Base-by-base conservation (phyloP, 2,329 filamentous ascomycete species). In the Talaromyces islandicus region DNA sequence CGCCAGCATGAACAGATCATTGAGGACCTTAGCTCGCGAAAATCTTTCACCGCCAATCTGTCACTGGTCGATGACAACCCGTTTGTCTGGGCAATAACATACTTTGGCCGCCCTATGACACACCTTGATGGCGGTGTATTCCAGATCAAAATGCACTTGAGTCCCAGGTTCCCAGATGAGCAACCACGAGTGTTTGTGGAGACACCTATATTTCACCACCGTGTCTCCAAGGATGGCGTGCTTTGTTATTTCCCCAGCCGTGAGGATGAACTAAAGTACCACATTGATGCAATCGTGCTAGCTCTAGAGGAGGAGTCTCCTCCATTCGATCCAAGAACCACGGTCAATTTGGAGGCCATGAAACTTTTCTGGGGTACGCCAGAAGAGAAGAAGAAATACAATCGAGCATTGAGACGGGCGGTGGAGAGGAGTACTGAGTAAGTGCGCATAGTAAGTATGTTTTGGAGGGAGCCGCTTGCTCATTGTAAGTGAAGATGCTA, bases 61-160 rank as follows among this genome's bases (percentile, higher is more conserved):
- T 84, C 87, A 59, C 79, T 97, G 7, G 87, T 89, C 30, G 82
- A 94, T 64, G 84, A 82, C 43, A 97, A 97, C 68, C 92, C 93
- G 0, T 97, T 97, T 69, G 81, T 93, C 21, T 97, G 94, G 94
- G 75, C 83, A 21, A 73, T 97, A 62, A 94, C 91, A 1, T 92
- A 96, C 71, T 95, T 97, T 71, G 94, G 94, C 27, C 85, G 88
- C 58, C 91, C 92, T 0, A 95, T 94, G 88, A 96, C 92, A 6
- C 92, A 96, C 66, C 84, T 97, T 1, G 93, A 97, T 67, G 93
- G 92, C 17, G 92, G 93, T 1, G 83, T 97, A 62, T 93, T 97
- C 78, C 85, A 85, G 62, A 88, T 97, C 72, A 88, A 83, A 67
- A 81, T 97, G 59, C 81, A 81, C 68, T 88, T 97, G 68, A 96